phyloP scores from a whole-genome alignment of 2,329 filamentous ascomycete genomes.

The Cladophialophora psammophila region DNA sequence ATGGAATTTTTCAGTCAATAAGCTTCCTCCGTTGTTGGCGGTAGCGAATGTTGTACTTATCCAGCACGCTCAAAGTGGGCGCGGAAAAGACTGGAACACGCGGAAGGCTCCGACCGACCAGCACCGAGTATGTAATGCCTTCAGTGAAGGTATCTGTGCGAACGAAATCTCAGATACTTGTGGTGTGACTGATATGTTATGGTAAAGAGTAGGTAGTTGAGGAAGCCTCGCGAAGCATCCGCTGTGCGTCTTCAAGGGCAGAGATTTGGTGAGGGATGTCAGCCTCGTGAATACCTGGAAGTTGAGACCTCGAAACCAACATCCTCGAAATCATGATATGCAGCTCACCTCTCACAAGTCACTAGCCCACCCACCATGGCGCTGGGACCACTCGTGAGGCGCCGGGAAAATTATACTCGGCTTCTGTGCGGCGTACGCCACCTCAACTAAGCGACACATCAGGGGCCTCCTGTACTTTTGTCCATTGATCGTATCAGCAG shows the following conservation, averaged over 20 bases:
- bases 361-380: neutral
- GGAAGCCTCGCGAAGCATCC: neutral
- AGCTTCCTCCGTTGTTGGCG: neutral
- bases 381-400: neutral
- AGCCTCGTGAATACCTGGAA: neutral
- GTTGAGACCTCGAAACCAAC: neutral
- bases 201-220: neutral
- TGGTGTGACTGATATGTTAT: neutral
- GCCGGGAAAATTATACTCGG: neutral
- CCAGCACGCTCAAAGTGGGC: neutral
- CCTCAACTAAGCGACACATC: neutral
- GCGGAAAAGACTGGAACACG: neutral
- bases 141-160: neutral
- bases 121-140: neutral
- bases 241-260: neutral
- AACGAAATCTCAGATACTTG: neutral
- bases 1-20: neutral
- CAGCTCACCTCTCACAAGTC: neutral
- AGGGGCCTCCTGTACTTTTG: constrained; percentile 15
- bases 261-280: neutral
- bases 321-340: neutral
- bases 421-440: neutral
- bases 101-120: neutral
- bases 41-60: neutral
- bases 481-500: constrained; percentile 13